Evolutionary conservation across 208 protist genomes (phyloP).

Genomic region (Wallacemonas sp.): DNA sequence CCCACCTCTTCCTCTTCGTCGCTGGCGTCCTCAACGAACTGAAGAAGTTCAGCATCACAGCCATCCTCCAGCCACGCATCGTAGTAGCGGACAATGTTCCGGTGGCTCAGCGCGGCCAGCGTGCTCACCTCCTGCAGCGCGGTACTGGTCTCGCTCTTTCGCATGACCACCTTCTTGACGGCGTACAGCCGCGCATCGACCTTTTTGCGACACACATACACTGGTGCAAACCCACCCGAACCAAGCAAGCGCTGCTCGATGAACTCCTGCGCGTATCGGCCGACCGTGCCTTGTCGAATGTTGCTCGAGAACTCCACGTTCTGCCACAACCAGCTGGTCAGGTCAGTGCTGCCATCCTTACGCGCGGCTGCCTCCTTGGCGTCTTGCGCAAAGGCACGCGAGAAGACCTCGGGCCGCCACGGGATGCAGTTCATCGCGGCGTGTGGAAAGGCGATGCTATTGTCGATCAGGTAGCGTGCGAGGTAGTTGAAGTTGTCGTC

Average conservation of each 20-base stretch:
- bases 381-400: slow-evolving; percentile 36
- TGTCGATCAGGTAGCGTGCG: slow-evolving; percentile 53
- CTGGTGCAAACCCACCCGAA: slow-evolving; percentile 79
- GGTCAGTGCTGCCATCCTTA: slow-evolving; percentile 22
- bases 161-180: slow-evolving; percentile 84
- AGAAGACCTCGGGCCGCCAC: slow-evolving; percentile 62
- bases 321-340: slow-evolving; percentile 82
- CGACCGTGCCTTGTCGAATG: slow-evolving; percentile 50
- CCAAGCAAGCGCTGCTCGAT: slow-evolving; percentile 77
- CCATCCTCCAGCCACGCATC: slow-evolving; percentile 88
- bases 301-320: slow-evolving; percentile 48
- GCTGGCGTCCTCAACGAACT: slow-evolving; percentile 48
- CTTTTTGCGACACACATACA: slow-evolving; percentile 87
- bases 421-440: slow-evolving; percentile 43
- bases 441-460: slow-evolving; percentile 47
- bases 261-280: slow-evolving; percentile 79
- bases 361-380: slow-evolving; percentile 15
- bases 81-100: slow-evolving; percentile 89
- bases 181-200: slow-evolving; percentile 82
- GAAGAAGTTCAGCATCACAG: slow-evolving; percentile 71
- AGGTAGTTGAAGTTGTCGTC: slow-evolving; percentile 68
- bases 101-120: slow-evolving; percentile 75
- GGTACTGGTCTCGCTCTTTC: slow-evolving; percentile 16
- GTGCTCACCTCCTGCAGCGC: slow-evolving; percentile 78
- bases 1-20: slow-evolving; percentile 37